phyloP scores from a whole-genome alignment of 805 yeast species.

The Sugiyamaella boreocaroliniensis region DNA sequence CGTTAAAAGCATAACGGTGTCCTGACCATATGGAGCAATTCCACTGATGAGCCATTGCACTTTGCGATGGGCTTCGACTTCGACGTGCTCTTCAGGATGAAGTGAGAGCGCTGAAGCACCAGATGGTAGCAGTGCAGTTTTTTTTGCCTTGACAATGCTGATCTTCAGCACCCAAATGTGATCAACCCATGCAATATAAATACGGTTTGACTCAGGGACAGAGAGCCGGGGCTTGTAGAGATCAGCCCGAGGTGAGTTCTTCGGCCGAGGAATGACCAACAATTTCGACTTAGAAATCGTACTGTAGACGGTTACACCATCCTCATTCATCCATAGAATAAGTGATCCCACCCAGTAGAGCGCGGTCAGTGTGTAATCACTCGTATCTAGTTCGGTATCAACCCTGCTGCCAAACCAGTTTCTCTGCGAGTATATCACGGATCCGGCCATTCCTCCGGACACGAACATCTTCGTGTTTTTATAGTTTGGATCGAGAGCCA shows the following conservation, averaged over 20 bases:
- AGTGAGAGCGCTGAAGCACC: slow-evolving; percentile 12
- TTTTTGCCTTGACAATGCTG: slow-evolving; percentile 26
- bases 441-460: slow-evolving; percentile 88
- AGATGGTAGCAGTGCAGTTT: slow-evolving; percentile 6
- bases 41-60: slow-evolving; percentile 63
- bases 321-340: slow-evolving; percentile 76
- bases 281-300: slow-evolving; percentile 45
- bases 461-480: slow-evolving; percentile 55
- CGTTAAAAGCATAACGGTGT: slow-evolving; percentile 55
- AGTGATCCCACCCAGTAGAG: slow-evolving; percentile 58
- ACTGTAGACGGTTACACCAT: slow-evolving; percentile 67
- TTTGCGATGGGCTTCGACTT: slow-evolving; percentile 34
- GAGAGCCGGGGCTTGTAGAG: slow-evolving; percentile 76
- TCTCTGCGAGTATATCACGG: slow-evolving; percentile 62
- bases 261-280: slow-evolving; percentile 50
- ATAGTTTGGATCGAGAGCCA: slow-evolving; percentile 71
- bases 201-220: slow-evolving; percentile 55
- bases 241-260: slow-evolving; percentile 57
- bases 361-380: slow-evolving; percentile 62
- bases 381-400: slow-evolving; percentile 57
- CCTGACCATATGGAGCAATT: slow-evolving; percentile 66
- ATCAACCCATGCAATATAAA: slow-evolving; percentile 78
- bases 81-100: slow-evolving; percentile 20
- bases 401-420: slow-evolving; percentile 83
- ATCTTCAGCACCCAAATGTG: slow-evolving; percentile 65